phyloP scores from a whole-genome alignment of 768 basidiomycete genomes.

The Basidioascus undulatus region DNA sequence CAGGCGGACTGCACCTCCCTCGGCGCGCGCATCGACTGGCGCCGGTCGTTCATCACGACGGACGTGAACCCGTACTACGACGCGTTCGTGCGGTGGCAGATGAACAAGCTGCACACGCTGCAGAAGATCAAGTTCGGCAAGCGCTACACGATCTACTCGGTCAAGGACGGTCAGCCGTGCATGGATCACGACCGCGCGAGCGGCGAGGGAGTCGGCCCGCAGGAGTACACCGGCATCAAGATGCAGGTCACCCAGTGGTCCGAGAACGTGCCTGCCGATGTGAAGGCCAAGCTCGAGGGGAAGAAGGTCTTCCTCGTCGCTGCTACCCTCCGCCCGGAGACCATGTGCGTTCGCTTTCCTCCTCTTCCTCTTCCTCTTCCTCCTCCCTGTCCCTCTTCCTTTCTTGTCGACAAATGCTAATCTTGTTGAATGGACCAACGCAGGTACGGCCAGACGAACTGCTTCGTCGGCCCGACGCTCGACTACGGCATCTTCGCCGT shows the following conservation, averaged over 20 bases:
- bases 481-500: conserved; percentile 83
- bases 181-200: conserved; percentile 98
- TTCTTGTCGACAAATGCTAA: background rate
- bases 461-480: conserved; percentile 73
- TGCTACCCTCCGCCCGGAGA: conserved; percentile 86
- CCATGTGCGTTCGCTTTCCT: conserved; percentile 36
- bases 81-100: conserved; percentile 90
- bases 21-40: conserved; percentile 95
- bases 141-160: conserved; percentile 93
- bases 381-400: background rate
- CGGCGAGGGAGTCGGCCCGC: conserved; percentile 82
- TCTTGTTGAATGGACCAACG: background rate
- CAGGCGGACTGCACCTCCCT: conserved; percentile 54
- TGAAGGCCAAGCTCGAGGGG: conserved; percentile 44
- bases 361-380: too few species aligned
- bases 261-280: conserved; percentile 33
- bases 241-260: conserved; percentile 82
- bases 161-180: conserved; percentile 94
- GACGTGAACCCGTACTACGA: conserved; percentile 94
- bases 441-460: conserved; percentile 96
- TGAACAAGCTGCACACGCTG: conserved; percentile 65
- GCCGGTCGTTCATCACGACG: conserved; percentile 78
- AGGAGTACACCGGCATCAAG: conserved; percentile 85
- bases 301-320: conserved; percentile 81
- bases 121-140: conserved; percentile 96